Conservation (phyloP, 352 stramenopile species). For the Pythium periplocum region DNA sequence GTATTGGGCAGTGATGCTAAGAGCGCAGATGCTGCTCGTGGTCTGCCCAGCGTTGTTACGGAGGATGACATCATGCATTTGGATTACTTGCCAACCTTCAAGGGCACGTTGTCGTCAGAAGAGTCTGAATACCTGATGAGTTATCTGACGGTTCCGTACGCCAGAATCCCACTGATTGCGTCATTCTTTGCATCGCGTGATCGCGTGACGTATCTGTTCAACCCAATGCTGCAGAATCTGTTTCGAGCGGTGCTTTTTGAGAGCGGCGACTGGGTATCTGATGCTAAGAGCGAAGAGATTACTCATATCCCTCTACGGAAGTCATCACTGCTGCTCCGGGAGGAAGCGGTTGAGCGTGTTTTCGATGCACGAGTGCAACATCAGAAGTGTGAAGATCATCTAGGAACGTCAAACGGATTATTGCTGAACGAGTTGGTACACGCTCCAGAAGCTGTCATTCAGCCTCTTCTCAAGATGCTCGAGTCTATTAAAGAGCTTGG, state of each 20-base stretch:
- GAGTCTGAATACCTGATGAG: slow-evolving; percentile 98
- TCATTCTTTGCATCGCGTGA: slow-evolving; percentile 96
- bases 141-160: slow-evolving; percentile 98
- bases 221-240: slow-evolving; percentile 72
- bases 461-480: slow-evolving; percentile 77
- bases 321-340: slow-evolving; percentile 71
- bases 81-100: slow-evolving; percentile 94
- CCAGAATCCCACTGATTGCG: slow-evolving; percentile 95
- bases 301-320: slow-evolving; percentile 76
- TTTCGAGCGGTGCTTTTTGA: slow-evolving; percentile 89
- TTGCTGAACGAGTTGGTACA: slow-evolving; percentile 98
- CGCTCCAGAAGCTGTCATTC: slow-evolving; percentile 86
- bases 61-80: slow-evolving; percentile 99
- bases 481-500: slow-evolving; percentile 75
- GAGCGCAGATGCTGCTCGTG: slow-evolving; percentile 23
- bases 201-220: slow-evolving; percentile 87
- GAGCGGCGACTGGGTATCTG: slow-evolving; percentile 76
- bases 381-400: slow-evolving; percentile 80
- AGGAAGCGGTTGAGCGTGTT: slow-evolving; percentile 71
- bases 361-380: slow-evolving; percentile 71
- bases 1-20: slow-evolving; percentile 54
- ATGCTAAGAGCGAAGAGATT: slow-evolving; percentile 58
- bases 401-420: slow-evolving; percentile 95
- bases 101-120: slow-evolving; percentile 92
- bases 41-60: slow-evolving; percentile 56